Evolutionary conservation across 1,139 yeast genomes (phyloP), one percentile per base, ranked within the genome.

Genomic region (Martiniozyma asiatica): DNA sequence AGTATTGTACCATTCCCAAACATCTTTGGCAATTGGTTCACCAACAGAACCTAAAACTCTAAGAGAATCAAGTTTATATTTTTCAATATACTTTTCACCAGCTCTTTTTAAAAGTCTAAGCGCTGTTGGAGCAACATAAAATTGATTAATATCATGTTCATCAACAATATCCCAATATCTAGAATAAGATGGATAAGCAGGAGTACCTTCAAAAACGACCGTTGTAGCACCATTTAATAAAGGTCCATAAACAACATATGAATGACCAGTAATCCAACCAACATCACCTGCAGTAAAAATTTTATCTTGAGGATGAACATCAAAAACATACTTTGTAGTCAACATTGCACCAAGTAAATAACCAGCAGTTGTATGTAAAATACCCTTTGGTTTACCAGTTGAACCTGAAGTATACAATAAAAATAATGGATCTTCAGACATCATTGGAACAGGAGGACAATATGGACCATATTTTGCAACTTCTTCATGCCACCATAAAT

Each of bases 91-190:
- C 34, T 71, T 63, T 42, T 73, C 69, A 35, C 94, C 94, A 20
- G 92, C 92, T 49, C 92, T 66, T 59, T 80, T 81, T 56, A 81
- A 65, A 48, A 81, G 62, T 54, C 94, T 70, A 45, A 81, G 63
- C 11, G 94, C 94, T 17, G 94, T 81, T 42, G 94, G 94, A 2
- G 94, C 94, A 40, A 81, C 89, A 51, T 81, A 81, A 53, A 81
- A 81, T 49, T 80, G 93, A 31, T 78, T 79, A 24, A 77, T 85
- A 53, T 73, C 71, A 59, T 80, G 70, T 48, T 68, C 57, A 51
- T 81, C 87, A 37, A 80, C 79, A 48, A 81, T 78, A 41, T 80
- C 80, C 89, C 89, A 80, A 51, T 76, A 77, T 55, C 93, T 70
- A 7, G 85, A 74, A 51, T 62, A 78, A 47, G 72, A 66, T 34